These are phyloP conservation scores for Phialophora macrospora DNA, from an alignment of 2,329 filamentous ascomycete species.

Conservation along the genomic window DNA sequence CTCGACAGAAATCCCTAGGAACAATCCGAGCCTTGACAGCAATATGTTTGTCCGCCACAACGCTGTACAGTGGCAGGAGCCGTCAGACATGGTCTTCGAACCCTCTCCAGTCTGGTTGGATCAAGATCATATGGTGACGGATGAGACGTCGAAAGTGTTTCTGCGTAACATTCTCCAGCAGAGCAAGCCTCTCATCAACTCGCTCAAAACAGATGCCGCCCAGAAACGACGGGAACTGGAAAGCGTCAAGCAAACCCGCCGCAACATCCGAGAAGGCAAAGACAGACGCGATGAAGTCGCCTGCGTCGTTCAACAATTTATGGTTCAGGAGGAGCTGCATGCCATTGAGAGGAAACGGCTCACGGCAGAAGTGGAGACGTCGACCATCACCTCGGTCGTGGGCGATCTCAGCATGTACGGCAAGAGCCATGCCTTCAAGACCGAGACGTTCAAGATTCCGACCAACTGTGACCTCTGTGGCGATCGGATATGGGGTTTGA, in stretches of 20 bases:
- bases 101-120: constrained; percentile 97
- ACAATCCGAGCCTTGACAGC: constrained; percentile 86
- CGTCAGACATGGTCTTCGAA: constrained; percentile 82
- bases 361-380: constrained; percentile 89
- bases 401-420: constrained; percentile 92
- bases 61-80: constrained; percentile 79
- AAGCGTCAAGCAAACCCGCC: constrained; percentile 71
- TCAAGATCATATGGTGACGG: constrained; percentile 81
- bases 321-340: constrained; percentile 82
- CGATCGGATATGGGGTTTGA: constrained; percentile 95
- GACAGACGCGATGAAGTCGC: constrained; percentile 90
- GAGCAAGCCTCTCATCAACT: constrained; percentile 81
- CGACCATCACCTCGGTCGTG: constrained; percentile 86
- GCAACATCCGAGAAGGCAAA: constrained; percentile 77
- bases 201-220: constrained; percentile 81
- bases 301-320: constrained; percentile 80
- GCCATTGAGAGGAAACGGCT: constrained; percentile 81
- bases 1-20: constrained; percentile 79
- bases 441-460: constrained; percentile 98
- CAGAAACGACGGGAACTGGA: constrained; percentile 87
- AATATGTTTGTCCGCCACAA: constrained; percentile 99
- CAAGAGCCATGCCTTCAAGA: constrained; percentile 95
- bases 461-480: constrained; percentile 98
- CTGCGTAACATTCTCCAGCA: constrained; percentile 89
- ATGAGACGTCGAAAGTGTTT: constrained; percentile 86